Percentiles rank a stretch among this genome's conserved stretches.
phyloP scores from a whole-genome alignment of 306 rosid genomes.

The Rosa multiflora region DNA sequence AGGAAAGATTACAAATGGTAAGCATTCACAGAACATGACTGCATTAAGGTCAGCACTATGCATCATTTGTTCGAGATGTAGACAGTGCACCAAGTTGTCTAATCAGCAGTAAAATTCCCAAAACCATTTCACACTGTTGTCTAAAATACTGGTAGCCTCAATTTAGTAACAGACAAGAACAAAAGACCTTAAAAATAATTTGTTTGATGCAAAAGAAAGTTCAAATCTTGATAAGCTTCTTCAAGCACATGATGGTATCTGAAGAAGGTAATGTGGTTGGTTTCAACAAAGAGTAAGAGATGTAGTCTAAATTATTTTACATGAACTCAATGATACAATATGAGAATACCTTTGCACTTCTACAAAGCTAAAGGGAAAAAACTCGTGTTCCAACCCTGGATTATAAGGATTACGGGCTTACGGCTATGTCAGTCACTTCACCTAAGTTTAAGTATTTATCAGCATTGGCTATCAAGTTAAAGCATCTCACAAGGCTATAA shows the following conservation, averaged over 20 bases:
- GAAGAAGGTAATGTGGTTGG: neutral
- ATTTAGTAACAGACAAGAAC: neutral
- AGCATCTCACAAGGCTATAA: neutral
- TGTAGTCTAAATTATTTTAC: neutral
- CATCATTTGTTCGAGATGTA: neutral
- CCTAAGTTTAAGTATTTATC: conserved; percentile 1
- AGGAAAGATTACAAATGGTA: neutral
- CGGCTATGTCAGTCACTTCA: neutral
- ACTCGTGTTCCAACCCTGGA: neutral
- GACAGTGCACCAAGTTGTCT: neutral
- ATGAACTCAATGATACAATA: neutral
- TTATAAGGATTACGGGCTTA: no score
- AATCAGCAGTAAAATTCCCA: neutral
- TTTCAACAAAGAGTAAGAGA: neutral
- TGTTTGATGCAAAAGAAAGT: neutral
- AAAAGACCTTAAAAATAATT: neutral
- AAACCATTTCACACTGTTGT: neutral
- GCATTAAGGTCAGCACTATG: no score
- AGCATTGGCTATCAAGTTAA: conserved; percentile 1
- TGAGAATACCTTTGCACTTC: neutral
- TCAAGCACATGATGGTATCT: neutral
- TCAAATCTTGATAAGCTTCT: neutral
- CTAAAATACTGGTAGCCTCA: neutral
- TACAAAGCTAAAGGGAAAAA: neutral
- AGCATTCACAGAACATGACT: neutral